Conservation (phyloP, 73 alveolate genomes). For the Tetrahymena borealis region DNA sequence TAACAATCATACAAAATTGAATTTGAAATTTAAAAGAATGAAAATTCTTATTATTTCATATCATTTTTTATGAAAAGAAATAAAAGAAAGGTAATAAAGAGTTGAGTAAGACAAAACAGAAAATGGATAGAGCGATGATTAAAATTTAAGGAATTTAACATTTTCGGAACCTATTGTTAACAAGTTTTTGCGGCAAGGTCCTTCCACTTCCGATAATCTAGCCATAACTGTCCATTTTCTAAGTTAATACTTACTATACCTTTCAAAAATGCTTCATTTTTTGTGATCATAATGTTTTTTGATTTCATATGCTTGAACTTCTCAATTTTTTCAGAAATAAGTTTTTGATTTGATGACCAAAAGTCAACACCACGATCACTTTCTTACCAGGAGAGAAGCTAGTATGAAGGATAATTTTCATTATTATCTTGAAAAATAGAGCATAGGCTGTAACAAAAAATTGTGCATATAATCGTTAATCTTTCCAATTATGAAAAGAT, state of each 20-base stretch:
- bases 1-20: neutral
- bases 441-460: neutral
- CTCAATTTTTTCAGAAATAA: neutral
- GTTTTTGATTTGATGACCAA: neutral
- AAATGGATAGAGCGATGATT: neutral
- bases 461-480: neutral
- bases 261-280: neutral
- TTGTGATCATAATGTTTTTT: neutral
- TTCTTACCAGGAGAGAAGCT: neutral
- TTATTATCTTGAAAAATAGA: neutral
- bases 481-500: neutral
- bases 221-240: neutral
- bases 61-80: neutral
- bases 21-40: neutral
- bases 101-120: neutral
- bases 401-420: neutral
- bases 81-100: neutral
- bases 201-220: neutral
- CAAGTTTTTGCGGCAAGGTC: neutral
- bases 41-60: neutral
- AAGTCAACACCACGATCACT: neutral
- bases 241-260: neutral
- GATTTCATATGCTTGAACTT: neutral
- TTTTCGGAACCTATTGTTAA: neutral
- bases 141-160: neutral